Evolutionary conservation across 148 eudicot species (phyloP).

Genomic region (Selenicereus undatus): DNA sequence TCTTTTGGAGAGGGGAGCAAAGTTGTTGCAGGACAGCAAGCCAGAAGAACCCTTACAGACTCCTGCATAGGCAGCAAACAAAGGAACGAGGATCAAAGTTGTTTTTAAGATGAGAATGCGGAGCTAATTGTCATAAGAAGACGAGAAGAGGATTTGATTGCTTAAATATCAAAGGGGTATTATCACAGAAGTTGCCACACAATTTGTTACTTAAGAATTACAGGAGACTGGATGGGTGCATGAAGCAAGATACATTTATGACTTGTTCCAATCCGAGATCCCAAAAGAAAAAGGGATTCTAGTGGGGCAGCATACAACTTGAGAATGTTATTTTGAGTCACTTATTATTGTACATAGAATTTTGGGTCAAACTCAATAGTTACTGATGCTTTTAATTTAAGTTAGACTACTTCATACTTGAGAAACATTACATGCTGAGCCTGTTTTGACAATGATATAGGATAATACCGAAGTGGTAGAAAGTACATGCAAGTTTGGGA

Average conservation of each 20-base stretch:
- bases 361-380: neutral
- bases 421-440: no score
- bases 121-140: neutral
- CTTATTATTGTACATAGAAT: neutral
- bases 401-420: no score
- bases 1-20: conserved; percentile 49
- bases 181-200: neutral
- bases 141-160: neutral
- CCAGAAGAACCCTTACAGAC: conserved; percentile 47
- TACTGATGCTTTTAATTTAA: no score
- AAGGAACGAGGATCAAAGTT: neutral
- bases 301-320: neutral
- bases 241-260: neutral
- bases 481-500: no score
- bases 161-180: neutral
- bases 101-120: neutral
- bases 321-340: neutral
- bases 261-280: neutral
- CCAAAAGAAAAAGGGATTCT: neutral
- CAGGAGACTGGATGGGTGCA: neutral
- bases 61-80: conserved; percentile 31
- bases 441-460: no score
- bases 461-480: no score
- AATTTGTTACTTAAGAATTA: neutral
- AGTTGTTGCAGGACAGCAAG: conserved; percentile 38